Evolutionary conservation across 257 asterid genomes (phyloP), one percentile per base, ranked within the genome.

Genomic region (Jacaranda mimosifolia): DNA sequence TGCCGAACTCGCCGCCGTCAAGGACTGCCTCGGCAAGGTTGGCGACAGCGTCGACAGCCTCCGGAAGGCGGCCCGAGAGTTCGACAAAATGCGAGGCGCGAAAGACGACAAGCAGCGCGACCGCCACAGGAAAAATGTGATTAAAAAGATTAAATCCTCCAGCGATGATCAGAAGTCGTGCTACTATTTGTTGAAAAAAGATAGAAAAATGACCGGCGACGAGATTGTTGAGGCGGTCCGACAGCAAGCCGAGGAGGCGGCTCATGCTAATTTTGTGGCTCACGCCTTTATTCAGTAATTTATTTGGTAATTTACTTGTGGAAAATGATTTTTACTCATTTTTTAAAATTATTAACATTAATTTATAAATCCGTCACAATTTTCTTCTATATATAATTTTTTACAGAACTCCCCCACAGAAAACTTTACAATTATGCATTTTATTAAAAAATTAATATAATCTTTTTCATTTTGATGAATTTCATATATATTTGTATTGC

Each of bases 11-110:
- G 77, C 67, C 2, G 89, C 94, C 17, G 70, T 85, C 4, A 74
- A 72, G 40, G 86, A 80, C 70, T 89, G 94, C 80, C 42, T 89
- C 1, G 85, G 78, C 43, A 75, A 69, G 63, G 63, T 82, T 15
- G 73, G 36, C 12, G 87, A 82, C 26, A 72, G 84, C 62, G 82
- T 82, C 40, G 90, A 87, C 52, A 78, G 83, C 70, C 84, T 89
- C 4, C 75, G 79, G 51, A 74, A 52, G 70, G 88, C 94, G 0
- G 70, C 85, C 73, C 75, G 18, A 3, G 90, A 87, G 82, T 81
- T 85, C 45, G 83, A 85, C 70, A 14, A 59, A 1, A 63, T 87
- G 75, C 79, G 66, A 3, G 39, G 18, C 13, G 77, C 68, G 10
- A 74, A 48, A 0, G 87, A 79, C 18, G 52, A 77, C n/a, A 35